These are phyloP conservation scores for Cryptosporidium xiaoi DNA, from an alignment of 169 alveolate genomes.

Conservation along the genomic window DNA sequence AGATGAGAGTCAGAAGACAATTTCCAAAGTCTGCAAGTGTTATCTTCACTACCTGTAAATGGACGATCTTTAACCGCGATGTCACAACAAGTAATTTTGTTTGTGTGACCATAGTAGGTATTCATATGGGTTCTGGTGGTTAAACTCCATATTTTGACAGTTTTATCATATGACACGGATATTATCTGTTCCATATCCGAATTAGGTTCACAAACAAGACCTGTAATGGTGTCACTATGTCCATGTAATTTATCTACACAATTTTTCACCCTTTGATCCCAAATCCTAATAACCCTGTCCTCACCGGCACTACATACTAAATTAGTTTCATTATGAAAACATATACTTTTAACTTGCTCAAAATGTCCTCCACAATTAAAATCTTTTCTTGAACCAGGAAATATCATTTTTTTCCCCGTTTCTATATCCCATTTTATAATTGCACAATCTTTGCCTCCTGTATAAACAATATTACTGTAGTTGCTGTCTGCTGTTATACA, in stretches of 20 bases:
- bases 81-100: slow-evolving; percentile 74
- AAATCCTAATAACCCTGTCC: slow-evolving; percentile 75
- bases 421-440: slow-evolving; percentile 78
- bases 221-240: slow-evolving; percentile 76
- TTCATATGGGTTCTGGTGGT: slow-evolving; percentile 71
- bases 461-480: slow-evolving; percentile 62
- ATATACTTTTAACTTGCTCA: slow-evolving; percentile 71
- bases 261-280: slow-evolving; percentile 77
- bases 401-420: slow-evolving; percentile 65
- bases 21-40: slow-evolving; percentile 77
- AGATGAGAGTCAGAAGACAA: slow-evolving; percentile 67
- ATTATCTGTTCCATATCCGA: slow-evolving; percentile 64
- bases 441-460: slow-evolving; percentile 82
- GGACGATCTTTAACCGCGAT: slow-evolving; percentile 76
- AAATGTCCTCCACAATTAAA: slow-evolving; percentile 72
- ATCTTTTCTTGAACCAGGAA: slow-evolving; percentile 66
- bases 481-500: slow-evolving; percentile 75
- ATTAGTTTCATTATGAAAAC: slow-evolving; percentile 63
- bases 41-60: slow-evolving; percentile 77
- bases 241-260: slow-evolving; percentile 75
- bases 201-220: slow-evolving; percentile 74
- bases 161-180: slow-evolving; percentile 76
- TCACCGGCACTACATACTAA: slow-evolving; percentile 78
- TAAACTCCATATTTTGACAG: slow-evolving; percentile 77
- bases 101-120: slow-evolving; percentile 77